Evolutionary conservation across 2,329 filamentous ascomycete genomes (phyloP).

Genomic region (Trematosphaeria pertusa): DNA sequence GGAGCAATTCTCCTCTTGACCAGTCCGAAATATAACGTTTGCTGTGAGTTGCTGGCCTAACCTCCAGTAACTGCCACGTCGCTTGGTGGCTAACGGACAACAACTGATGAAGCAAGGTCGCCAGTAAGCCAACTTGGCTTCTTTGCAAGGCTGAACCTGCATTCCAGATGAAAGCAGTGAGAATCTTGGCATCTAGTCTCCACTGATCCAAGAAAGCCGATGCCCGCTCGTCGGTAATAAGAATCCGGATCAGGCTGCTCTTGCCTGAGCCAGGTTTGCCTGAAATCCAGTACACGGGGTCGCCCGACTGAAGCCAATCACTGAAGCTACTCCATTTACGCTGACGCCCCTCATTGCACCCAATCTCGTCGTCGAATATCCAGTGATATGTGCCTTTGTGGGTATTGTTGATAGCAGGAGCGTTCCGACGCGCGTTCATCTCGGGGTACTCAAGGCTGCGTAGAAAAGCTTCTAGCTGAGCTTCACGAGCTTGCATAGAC

Average conservation of each 20-base stretch:
- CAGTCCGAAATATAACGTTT: neutral
- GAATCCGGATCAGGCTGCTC: constrained; percentile 4
- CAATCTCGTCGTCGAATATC: constrained; percentile 3
- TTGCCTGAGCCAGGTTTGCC: constrained; percentile 6
- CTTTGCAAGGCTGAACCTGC: constrained; percentile 1
- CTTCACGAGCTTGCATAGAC: no score
- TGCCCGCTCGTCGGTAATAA: neutral
- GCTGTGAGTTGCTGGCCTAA: no score
- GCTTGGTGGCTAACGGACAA: neutral
- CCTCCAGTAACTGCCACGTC: no score
- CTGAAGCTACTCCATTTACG: neutral
- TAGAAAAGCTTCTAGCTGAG: neutral
- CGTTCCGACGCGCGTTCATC: constrained; percentile 6
- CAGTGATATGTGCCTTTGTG: constrained; percentile 4
- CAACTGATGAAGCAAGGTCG: constrained; percentile 1
- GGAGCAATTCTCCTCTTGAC: neutral
- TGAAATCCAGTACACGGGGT: constrained; percentile 1
- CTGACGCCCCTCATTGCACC: neutral
- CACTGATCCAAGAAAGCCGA: neutral
- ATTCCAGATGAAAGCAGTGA: constrained; percentile 2
- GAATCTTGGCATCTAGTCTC: neutral
- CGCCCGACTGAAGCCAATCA: neutral
- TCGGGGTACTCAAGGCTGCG: constrained; percentile 5
- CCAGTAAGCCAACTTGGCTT: constrained; percentile 1
- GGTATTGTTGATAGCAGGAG: neutral